A percentile compares a stretch with the other conserved stretches of the same genome.
Conservation (phyloP, 352 stramenopile species). For the Blastocystis sp. region DNA sequence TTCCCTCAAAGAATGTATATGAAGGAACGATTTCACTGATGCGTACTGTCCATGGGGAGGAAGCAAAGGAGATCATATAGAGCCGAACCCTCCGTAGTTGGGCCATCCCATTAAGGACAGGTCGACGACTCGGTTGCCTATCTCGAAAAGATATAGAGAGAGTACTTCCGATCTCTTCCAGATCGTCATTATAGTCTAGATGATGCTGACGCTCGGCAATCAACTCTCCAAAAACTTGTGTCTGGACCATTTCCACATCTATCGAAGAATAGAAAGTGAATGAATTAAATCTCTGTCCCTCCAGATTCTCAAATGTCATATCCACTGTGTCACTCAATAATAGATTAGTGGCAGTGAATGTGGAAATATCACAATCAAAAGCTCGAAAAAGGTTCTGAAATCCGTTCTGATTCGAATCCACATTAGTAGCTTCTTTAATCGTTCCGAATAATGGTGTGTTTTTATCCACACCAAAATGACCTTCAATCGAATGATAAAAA, state of each 20-base stretch:
- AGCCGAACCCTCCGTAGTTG: too few species aligned
- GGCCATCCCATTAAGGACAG: too few species aligned
- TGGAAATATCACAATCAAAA: not conserved
- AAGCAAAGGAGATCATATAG: too few species aligned
- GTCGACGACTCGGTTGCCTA: too few species aligned
- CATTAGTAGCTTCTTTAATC: too few species aligned
- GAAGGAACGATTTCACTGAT: not conserved
- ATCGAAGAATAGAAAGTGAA: not conserved
- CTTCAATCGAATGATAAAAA: too few species aligned
- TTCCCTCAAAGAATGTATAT: not conserved
- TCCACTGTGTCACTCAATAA: not conserved
- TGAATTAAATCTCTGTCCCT: not conserved
- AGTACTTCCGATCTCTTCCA: not conserved
- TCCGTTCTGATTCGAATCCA: too few species aligned
- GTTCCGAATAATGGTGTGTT: too few species aligned
- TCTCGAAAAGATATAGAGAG: too few species aligned
- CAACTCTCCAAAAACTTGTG: not conserved
- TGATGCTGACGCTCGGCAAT: not conserved
- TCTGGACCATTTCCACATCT: not conserved
- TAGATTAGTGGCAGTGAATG: not conserved
- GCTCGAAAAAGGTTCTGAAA: too few species aligned
- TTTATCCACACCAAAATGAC: too few species aligned
- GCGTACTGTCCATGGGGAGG: too few species aligned
- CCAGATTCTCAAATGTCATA: not conserved
- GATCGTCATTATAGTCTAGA: not conserved